Percentiles rank a stretch among this genome's conserved stretches.
Evolutionary conservation across 1,284 basidiomycete genomes (phyloP).

Genomic region (Cerioporus squamosus): DNA sequence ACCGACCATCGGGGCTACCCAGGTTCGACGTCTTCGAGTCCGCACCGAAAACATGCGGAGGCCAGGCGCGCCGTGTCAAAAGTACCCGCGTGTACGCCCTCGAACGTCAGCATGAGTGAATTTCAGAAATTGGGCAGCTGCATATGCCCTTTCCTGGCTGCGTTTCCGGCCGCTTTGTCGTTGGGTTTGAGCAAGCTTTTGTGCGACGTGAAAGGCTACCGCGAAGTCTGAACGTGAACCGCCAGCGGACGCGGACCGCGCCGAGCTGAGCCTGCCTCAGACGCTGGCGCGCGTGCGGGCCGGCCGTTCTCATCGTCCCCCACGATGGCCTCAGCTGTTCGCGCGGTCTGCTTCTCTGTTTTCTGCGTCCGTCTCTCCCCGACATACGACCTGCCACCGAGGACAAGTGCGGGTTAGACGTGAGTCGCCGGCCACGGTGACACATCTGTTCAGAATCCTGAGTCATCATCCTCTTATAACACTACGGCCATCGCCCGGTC

Average conservation of each 20-base stretch:
- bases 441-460: not conserved
- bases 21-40: constrained; percentile 23
- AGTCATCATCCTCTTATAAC: not conserved
- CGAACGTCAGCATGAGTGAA: constrained; percentile 18
- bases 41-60: constrained; percentile 26
- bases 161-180: not conserved
- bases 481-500: not conserved
- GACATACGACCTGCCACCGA: not conserved
- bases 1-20: constrained; percentile 17
- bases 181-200: constrained; percentile 7
- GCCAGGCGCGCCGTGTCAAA: constrained; percentile 22
- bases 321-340: constrained; percentile 6
- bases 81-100: constrained; percentile 19
- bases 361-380: not conserved
- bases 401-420: not conserved
- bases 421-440: not conserved
- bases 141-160: not conserved
- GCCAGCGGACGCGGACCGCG: constrained; percentile 7
- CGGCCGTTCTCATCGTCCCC: constrained; percentile 8
- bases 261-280: not conserved
- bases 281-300: not conserved
- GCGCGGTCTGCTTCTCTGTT: not conserved
- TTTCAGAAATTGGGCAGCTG: constrained; percentile 8
- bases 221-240: not conserved
- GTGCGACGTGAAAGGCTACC: constrained; percentile 10